Evolutionary conservation across 176 grass and related monocot species (phyloP).

Genomic region (Chloris gayana): DNA sequence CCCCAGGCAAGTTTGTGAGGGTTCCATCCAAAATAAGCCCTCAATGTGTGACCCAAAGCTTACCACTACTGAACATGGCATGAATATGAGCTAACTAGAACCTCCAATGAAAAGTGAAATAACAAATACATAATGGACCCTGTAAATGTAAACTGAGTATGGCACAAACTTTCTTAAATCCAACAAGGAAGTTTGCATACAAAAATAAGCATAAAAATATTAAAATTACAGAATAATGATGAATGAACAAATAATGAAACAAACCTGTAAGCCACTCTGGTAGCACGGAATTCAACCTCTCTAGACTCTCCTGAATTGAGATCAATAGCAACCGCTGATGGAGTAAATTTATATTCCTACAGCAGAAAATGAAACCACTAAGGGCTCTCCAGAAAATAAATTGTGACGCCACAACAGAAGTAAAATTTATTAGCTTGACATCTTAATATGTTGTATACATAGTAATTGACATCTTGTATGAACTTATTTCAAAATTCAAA

Average conservation of each 20-base stretch:
- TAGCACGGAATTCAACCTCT: constrained; percentile 79
- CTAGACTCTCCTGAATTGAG: constrained; percentile 87
- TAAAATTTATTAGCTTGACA: constrained; percentile 21
- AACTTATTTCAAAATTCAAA: constrained; percentile 21
- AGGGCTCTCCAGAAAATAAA: constrained; percentile 29
- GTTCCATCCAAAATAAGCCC: too few species aligned
- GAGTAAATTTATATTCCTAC: constrained; percentile 96
- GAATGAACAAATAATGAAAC: constrained; percentile 33
- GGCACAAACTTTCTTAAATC: constrained; percentile 10
- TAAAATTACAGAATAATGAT: background rate
- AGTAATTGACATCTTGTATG: background rate
- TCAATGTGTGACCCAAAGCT: background rate
- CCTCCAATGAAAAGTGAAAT: background rate
- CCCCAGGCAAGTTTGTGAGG: too few species aligned
- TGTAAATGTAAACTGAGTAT: background rate
- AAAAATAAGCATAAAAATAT: background rate
- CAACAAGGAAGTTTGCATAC: background rate
- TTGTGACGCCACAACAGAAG: constrained; percentile 1
- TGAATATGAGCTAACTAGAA: constrained; percentile 23
- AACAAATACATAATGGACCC: background rate
- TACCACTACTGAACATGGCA: background rate
- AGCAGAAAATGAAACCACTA: constrained; percentile 44
- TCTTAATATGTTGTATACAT: background rate
- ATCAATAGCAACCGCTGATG: constrained; percentile 80
- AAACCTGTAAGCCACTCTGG: constrained; percentile 98